These are phyloP conservation scores for Cercospora zeae-maydis DNA, from an alignment of 2,329 filamentous ascomycete species.

Conservation along the genomic window DNA sequence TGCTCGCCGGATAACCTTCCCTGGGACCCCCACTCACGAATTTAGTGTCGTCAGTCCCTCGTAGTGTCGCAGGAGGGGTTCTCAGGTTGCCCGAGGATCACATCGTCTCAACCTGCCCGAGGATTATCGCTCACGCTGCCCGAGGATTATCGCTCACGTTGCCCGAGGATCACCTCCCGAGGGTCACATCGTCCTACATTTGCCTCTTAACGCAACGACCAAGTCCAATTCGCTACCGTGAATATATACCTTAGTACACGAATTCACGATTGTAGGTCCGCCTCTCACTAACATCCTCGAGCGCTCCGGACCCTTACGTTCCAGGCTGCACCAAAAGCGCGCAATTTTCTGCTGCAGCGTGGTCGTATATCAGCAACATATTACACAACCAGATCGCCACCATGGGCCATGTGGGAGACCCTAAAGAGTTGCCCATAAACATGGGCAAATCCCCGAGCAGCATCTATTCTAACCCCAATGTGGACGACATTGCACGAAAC, in stretches of 20 bases:
- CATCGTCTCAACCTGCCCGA: too few relatives aligned
- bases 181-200: neutral
- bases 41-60: neutral
- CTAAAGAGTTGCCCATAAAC: neutral
- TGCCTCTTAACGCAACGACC: neutral
- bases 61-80: neutral
- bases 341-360: neutral
- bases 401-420: conserved; percentile 7
- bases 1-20: neutral
- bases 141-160: neutral
- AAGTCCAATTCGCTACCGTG: neutral
- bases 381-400: neutral
- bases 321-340: neutral
- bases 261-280: neutral
- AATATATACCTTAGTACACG: neutral
- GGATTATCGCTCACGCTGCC: neutral
- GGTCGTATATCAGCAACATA: neutral
- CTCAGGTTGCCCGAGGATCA: conserved; percentile 3
- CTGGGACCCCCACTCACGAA: neutral
- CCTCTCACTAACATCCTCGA: neutral
- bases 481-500: conserved; percentile 27
- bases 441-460: conserved; percentile 12
- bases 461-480: conserved; percentile 23
- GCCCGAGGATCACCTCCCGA: conserved; percentile 1
- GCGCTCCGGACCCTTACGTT: neutral